Base-by-base conservation (phyloP, 1,284 basidiomycete genomes). In the Apiotrichum mycotoxinovorans region DNA sequence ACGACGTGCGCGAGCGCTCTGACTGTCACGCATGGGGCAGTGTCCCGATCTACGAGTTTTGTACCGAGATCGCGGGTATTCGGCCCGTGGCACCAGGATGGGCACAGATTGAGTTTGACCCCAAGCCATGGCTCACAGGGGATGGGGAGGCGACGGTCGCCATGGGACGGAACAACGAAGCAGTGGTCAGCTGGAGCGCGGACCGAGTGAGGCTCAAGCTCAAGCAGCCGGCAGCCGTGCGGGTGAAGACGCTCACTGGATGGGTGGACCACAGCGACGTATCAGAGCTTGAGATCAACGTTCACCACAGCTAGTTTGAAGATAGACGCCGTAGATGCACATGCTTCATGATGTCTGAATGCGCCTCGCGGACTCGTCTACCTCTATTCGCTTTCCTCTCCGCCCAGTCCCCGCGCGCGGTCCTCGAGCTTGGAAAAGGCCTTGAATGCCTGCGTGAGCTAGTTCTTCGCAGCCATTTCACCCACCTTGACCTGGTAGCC, bases 1-100 rank as follows among this genome's bases (percentile, higher is more conserved):
- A 70, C 43, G 63, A 67, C 50, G 64, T 70, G 17, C 53, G 64
- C 20, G 60, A 66, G 38, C 54, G 68, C 44, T 64, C 63, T 17
- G 68, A 70, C 48, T 68, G 68, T 48, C 68, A 70, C 45, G 65
- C 65, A 9, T 70, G 68, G 68, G 63, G 65, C 8, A 51, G 49
- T 20, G 63, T 67, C 4, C 61, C 65, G 18, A 43, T 67, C 17
- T 70, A 65, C 56, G 68, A 70, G 50, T 66, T 54, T 42, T 55
- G 53, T n/a, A 57, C 61, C 4, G 67, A 70, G 48, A 56, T 68
- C 2, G 66, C 68, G 0, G 68, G 66, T 11, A 17, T 70, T 2
- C 43, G 54, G 25, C 64, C 67, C 0, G 12, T 61, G 12, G 58
- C 44, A 1, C 56, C 65, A 2, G 68, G 67, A 1, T 68, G 62